Percentiles rank a stretch among this genome's conserved stretches.
Evolutionary conservation across 2,329 filamentous ascomycete species (phyloP).

Genomic region (Coniochaeta pulveracea): DNA sequence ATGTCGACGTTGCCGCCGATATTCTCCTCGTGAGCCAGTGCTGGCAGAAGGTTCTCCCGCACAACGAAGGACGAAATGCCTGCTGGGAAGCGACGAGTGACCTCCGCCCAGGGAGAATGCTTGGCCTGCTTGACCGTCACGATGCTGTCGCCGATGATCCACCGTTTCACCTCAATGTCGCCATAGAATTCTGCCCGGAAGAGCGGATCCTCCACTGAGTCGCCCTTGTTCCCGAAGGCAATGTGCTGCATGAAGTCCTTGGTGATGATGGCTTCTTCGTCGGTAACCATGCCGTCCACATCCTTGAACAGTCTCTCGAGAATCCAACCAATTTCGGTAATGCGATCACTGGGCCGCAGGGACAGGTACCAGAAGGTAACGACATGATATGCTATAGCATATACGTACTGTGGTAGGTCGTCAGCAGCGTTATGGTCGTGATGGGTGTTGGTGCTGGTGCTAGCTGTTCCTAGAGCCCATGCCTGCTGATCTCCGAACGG

Average conservation of each 20-base stretch:
- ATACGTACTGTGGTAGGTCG: conserved; percentile 85
- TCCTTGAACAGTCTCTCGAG: conserved; percentile 77
- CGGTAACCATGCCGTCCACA: conserved; percentile 57
- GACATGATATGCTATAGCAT: conserved; percentile 86
- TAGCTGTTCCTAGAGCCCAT: conserved; percentile 7
- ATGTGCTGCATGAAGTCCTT: conserved; percentile 91
- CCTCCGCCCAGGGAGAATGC: conserved; percentile 54
- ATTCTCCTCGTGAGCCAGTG: conserved; percentile 9
- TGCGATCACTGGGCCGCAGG: conserved; percentile 71
- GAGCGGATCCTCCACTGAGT: conserved; percentile 55
- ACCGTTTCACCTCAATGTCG: conserved; percentile 54
- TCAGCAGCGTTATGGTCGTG: conserved; percentile 36
- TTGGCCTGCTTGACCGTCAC: conserved; percentile 63
- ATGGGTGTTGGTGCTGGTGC: conserved; percentile 15
- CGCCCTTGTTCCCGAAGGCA: conserved; percentile 74
- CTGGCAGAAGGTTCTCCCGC: conserved; percentile 44
- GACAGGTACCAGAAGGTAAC: conserved; percentile 96
- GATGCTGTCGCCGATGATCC: conserved; percentile 64
- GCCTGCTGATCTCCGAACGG: conserved; percentile 28
- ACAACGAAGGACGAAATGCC: conserved; percentile 49
- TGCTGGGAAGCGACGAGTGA: conserved; percentile 63
- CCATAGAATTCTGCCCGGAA: conserved; percentile 56
- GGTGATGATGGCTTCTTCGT: conserved; percentile 86
- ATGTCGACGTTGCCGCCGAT: conserved; percentile 33
- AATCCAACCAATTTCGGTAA: conserved; percentile 82